These are phyloP conservation scores for Petunia secreta DNA, from an alignment of 257 asterid species.

Conservation along the genomic window DNA sequence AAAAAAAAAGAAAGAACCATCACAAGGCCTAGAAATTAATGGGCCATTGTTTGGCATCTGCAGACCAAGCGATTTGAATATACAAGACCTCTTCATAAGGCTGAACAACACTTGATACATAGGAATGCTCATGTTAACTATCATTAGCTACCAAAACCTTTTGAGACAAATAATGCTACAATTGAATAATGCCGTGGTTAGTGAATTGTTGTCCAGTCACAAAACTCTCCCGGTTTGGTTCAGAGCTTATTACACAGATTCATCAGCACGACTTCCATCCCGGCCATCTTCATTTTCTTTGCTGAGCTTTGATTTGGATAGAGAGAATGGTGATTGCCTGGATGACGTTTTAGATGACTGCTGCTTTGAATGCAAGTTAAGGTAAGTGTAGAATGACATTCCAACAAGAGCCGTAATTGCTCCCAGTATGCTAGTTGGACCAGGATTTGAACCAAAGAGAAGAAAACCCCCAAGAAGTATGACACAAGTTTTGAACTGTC, in stretches of 20 bases:
- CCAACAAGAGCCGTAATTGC: conserved; percentile 80
- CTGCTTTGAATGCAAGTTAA: conserved; percentile 68
- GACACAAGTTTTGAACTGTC: conserved; percentile 96
- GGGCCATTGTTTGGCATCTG: not conserved
- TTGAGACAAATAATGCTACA: not conserved
- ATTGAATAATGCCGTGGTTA: not conserved
- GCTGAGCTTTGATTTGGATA: conserved; percentile 75
- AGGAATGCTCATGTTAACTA: not conserved
- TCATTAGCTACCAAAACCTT: not conserved
- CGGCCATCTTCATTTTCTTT: conserved; percentile 64
- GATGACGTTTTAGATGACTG: conserved; percentile 49
- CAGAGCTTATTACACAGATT: conserved; percentile 45
- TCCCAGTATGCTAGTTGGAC: conserved; percentile 75
- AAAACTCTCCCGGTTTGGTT: not conserved
- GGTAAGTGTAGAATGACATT: conserved; percentile 87
- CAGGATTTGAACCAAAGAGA: conserved; percentile 90
- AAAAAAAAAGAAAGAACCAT: no score
- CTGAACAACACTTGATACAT: not conserved
- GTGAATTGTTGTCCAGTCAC: conserved; percentile 4
- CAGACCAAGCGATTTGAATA: not conserved
- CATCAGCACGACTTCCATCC: conserved; percentile 54
- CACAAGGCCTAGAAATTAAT: not conserved
- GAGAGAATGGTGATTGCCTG: conserved; percentile 59
- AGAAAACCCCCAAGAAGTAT: conserved; percentile 89
- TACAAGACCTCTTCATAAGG: not conserved